Evolutionary conservation across 2,329 filamentous ascomycete genomes (phyloP).

Genomic region (Xylariaceae sp.): DNA sequence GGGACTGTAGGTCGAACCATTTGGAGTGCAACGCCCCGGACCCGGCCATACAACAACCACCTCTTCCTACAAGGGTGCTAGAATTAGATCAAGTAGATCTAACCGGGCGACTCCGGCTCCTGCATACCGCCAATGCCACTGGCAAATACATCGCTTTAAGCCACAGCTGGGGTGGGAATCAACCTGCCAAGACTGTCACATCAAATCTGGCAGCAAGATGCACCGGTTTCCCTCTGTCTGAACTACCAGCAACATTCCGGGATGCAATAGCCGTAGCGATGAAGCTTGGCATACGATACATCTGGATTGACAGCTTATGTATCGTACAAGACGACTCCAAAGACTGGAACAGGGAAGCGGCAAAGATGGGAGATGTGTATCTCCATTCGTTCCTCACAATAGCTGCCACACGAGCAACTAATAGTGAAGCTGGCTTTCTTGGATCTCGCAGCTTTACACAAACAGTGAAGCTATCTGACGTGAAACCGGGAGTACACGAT

Average conservation of each 20-base stretch:
- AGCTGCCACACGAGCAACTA: not conserved
- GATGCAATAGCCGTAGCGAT: slow-evolving; percentile 8
- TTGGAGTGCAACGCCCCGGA: not conserved
- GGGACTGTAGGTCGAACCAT: slow-evolving; percentile 1
- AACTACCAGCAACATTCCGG: slow-evolving; percentile 6
- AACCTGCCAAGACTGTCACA: slow-evolving; percentile 2
- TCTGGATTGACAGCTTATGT: slow-evolving; percentile 17
- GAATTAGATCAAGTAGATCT: not conserved
- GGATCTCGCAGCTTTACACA: not conserved
- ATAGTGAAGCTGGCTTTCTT: slow-evolving; percentile 3
- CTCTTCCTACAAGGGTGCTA: slow-evolving; percentile 5
- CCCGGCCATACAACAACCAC: not conserved
- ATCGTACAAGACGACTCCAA: slow-evolving; percentile 18
- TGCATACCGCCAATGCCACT: not conserved
- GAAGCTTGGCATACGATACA: slow-evolving; percentile 4
- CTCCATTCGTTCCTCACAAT: slow-evolving; percentile 9
- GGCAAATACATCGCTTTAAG: slow-evolving; percentile 13
- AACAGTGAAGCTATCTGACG: not conserved
- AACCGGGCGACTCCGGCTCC: not conserved
- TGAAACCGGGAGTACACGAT: not conserved
- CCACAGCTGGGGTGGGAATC: slow-evolving; percentile 8
- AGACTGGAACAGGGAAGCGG: slow-evolving; percentile 8
- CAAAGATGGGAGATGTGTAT: slow-evolving; percentile 11
- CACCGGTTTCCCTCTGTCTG: not conserved
- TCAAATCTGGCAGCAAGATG: slow-evolving; percentile 9